phyloP scores from a whole-genome alignment of 2,329 filamentous ascomycete species.

The Colletotrichum euphorbiae region DNA sequence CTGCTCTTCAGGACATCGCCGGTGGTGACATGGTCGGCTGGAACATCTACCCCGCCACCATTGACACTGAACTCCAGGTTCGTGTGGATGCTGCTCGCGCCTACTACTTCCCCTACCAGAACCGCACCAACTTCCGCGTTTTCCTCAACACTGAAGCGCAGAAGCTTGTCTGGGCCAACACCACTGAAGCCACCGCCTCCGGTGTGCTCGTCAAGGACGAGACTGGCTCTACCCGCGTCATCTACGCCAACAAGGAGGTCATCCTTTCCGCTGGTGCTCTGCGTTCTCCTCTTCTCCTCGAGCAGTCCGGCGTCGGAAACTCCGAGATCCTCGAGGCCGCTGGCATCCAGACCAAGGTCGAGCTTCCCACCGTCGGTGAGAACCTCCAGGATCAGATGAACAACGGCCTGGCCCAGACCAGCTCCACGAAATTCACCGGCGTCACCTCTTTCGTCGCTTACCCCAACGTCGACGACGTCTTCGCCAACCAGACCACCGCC shows the following conservation, averaged over 20 bases:
- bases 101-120: conserved; percentile 53
- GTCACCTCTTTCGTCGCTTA: conserved; percentile 15
- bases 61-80: conserved; percentile 52
- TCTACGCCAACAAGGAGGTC: conserved; percentile 59
- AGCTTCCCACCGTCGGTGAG: conserved; percentile 64
- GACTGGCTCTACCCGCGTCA: conserved; percentile 46
- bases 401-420: conserved; percentile 44
- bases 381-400: conserved; percentile 64
- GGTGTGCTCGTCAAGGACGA: conserved; percentile 18
- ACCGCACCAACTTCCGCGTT: conserved; percentile 50
- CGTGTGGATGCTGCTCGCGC: conserved; percentile 56
- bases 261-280: conserved; percentile 62
- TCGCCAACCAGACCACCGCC: conserved; percentile 43
- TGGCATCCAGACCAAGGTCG: conserved; percentile 56
- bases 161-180: conserved; percentile 27
- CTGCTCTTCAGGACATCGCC: conserved; percentile 51
- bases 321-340: conserved; percentile 52
- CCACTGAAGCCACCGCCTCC: not conserved
- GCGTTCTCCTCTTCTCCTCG: conserved; percentile 63
- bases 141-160: conserved; percentile 31
- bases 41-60: conserved; percentile 52
- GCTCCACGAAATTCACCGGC: conserved; percentile 34
- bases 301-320: conserved; percentile 64
- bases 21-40: conserved; percentile 54
- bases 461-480: conserved; percentile 15